Percentiles rank a stretch among this genome's conserved stretches.
Conservation (phyloP, 164 flowering plant genomes). For the Vitis labrusca region DNA sequence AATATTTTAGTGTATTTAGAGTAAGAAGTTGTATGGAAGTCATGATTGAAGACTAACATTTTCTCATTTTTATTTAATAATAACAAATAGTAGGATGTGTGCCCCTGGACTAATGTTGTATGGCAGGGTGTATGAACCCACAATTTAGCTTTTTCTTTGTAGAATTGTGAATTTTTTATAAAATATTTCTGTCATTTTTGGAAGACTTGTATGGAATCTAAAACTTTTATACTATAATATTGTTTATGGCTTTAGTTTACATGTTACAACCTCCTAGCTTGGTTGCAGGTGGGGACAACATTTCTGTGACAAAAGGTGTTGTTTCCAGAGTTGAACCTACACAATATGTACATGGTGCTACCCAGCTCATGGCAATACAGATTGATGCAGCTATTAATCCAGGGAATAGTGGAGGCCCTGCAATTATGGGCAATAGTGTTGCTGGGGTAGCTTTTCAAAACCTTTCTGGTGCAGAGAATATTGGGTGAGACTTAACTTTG, state of each 20-base stretch:
- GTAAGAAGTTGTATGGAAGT: too few species aligned
- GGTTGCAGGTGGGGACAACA: constrained; percentile 85
- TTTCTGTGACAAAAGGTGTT: constrained; percentile 97
- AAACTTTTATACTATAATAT: too few species aligned
- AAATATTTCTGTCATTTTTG: too few species aligned
- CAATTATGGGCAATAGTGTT: constrained; percentile 90
- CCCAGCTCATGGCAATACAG: constrained; percentile 91
- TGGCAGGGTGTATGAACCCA: too few species aligned
- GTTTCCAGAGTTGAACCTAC: constrained; percentile 95
- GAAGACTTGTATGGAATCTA: too few species aligned
- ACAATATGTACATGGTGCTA: constrained; percentile 91
- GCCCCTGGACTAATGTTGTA: too few species aligned
- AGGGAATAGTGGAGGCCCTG: constrained; percentile 98
- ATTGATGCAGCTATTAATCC: constrained; percentile 98
- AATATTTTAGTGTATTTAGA: too few species aligned
- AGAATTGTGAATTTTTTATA: too few species aligned
- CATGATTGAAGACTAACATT: too few species aligned
- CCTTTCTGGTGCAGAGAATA: constrained; percentile 94
- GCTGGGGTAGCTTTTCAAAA: constrained; percentile 98
- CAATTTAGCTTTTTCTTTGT: too few species aligned
- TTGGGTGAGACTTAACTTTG: constrained; percentile 60
- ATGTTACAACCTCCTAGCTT: constrained; percentile 10
- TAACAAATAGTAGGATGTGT: too few species aligned
- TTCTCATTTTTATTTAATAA: too few species aligned
- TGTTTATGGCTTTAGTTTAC: neutral